Evolutionary conservation across 1,139 yeast species (phyloP), one percentile per base, ranked within the genome.

Genomic region (Magnusiomyces fungicola): DNA sequence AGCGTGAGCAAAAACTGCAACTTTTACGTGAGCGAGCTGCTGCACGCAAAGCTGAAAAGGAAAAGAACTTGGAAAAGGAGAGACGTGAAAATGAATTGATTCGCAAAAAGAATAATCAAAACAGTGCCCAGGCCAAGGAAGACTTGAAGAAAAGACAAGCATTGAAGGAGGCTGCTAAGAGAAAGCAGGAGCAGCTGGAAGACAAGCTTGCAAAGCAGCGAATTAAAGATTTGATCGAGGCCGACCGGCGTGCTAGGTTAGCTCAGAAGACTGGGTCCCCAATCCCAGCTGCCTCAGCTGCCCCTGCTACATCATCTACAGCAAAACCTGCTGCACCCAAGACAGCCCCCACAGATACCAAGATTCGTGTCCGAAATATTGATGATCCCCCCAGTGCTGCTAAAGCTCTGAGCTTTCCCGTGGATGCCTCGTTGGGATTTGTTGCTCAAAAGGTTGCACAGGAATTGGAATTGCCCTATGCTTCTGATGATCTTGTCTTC

Each of bases 211-310:
- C 70, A 29, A 64, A 62, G 51, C 60, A 60, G 52, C 54, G 67
- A 29, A 61, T 69, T 46, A 58, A 59, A 51, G 68, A 61, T 29
- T 63, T 59, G 47, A 67, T 69, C 49, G 71, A 66, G 49, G 70
- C 68, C 22, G 72, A 69, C 47, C 63, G 58, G 52, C 55, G 60
- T 16, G 69, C 65, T 14, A 54, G 72, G 43, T 29, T 2, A 43
- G 46, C 18, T 27, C 24, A 1, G 48, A n/a, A n/a, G n/a, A n/a
- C n/a, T n/a, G n/a, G n/a, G 43, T 36, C 27, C 40, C n/a, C 33
- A 41, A 7, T 7, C 12, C 36, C 36, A 53, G 51, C 46, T 3
- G 40, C 49, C 10, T 9, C 47, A 37, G 25, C 40, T n/a, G 14
- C 47, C 27, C 25, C 42, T 9, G 40, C 50, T 4, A 50, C 48